These are phyloP conservation scores for Russula ochroleuca DNA, from an alignment of 768 basidiomycete species.

Conservation along the genomic window DNA sequence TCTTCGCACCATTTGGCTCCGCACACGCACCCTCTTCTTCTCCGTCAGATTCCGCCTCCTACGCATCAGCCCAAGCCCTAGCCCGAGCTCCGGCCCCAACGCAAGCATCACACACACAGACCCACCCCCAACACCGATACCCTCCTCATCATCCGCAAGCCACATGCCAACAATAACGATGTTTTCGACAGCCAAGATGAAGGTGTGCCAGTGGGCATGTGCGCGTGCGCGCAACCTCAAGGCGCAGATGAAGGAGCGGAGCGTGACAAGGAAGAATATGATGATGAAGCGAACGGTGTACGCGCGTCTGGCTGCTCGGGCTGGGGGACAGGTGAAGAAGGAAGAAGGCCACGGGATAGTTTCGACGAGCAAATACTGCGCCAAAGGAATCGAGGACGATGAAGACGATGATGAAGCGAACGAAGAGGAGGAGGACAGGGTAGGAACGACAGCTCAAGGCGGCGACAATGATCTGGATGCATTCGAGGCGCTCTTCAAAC, in stretches of 20 bases:
- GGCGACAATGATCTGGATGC: background rate
- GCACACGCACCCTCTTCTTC: slow-evolving; percentile 18
- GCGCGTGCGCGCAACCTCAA: slow-evolving; percentile 9
- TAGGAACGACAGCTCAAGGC: background rate
- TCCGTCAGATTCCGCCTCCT: slow-evolving; percentile 1
- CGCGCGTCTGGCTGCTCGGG: background rate
- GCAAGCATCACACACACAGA: background rate
- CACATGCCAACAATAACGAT: background rate
- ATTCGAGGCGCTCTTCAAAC: background rate
- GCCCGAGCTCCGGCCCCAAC: background rate
- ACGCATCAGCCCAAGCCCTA: background rate
- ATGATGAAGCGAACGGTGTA: slow-evolving; percentile 7
- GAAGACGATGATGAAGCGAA: slow-evolving; percentile 10
- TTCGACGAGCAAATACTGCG: background rate
- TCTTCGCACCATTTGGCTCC: slow-evolving; percentile 19
- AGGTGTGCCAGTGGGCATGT: slow-evolving; percentile 6
- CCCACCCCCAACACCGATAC: slow-evolving; percentile 4
- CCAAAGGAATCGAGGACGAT: background rate
- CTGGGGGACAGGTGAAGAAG: background rate
- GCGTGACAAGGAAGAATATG: background rate
- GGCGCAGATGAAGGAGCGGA: slow-evolving; percentile 7
- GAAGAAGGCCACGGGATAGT: background rate
- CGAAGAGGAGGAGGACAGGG: background rate
- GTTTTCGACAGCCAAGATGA: slow-evolving; percentile 1
- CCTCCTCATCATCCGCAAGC: background rate